Evolutionary conservation across 345 rosid species (phyloP), one percentile per base, ranked within the genome.

Genomic region (Turritis glabra): DNA sequence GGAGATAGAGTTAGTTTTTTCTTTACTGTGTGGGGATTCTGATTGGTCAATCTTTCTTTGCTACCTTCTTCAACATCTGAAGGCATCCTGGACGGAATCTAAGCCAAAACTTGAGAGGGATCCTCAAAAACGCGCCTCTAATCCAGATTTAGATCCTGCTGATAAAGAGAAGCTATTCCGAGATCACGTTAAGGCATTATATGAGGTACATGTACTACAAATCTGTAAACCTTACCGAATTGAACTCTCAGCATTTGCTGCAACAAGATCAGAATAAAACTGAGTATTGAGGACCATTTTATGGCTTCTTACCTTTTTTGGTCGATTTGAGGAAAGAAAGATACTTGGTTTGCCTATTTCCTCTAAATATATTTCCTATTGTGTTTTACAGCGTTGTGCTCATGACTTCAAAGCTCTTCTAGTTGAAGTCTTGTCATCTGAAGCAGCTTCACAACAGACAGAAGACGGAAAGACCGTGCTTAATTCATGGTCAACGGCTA

Each of bases 51-150:
- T 66, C n/a, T 70, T 56, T 69, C 40, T 22, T 9, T 29, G 72
- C 38, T 74, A 38, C 41, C 56, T 56, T 18, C 32, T 59, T 71
- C 43, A 89, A 69, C 41, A 76, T 63, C 71, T 56, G 44, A 77
- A 77, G 99, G 94, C 91, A 83, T 90, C 97, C 25, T 95, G 99
- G 99, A 89, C 92, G 1, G 98, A 92, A 66, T 90, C 97, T 38
- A 95, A 89, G 76, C 80, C 83, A 63, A 89, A 85, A 80, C 72
- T 95, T 79, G 99, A 92, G 66, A 95, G 92, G 83, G 99, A 95
- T 86, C 96, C 99, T 71, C 99, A 92, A 57, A 84, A 90, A 32
- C 98, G 99, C 15, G 88, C 98, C 30, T 69, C 85, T 21, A 88
- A 92, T 73, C 85, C 89, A 48, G 92, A 89, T 69, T 81, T 95